These are phyloP conservation scores for Annulohypoxylon nitens DNA, from an alignment of 495 filamentous ascomycete genomes.

Conservation along the genomic window DNA sequence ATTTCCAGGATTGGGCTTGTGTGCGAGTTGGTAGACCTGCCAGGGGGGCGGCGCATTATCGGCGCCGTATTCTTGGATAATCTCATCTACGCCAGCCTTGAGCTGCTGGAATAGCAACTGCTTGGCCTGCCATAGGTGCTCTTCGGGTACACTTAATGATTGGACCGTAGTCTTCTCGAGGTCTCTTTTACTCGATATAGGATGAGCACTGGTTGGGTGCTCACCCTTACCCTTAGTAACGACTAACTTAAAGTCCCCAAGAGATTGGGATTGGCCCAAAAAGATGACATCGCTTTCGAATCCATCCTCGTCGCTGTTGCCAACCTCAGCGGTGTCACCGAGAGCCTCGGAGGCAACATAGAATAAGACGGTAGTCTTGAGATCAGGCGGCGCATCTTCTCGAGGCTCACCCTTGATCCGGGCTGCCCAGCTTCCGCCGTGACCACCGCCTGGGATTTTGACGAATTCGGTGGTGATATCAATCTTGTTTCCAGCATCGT, in stretches of 20 bases:
- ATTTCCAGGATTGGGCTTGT: conserved; percentile 79
- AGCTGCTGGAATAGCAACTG: conserved; percentile 80
- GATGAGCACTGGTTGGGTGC: conserved; percentile 71
- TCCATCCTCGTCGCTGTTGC: conserved; percentile 66
- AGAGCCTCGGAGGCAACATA: conserved; percentile 84
- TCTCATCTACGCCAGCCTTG: conserved; percentile 78
- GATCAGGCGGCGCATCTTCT: conserved; percentile 69
- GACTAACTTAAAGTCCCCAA: conserved; percentile 88
- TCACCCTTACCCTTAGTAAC: conserved; percentile 76
- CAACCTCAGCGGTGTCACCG: conserved; percentile 70
- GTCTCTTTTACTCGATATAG: conserved; percentile 71
- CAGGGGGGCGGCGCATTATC: conserved; percentile 83
- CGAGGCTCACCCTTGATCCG: conserved; percentile 85
- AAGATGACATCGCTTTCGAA: conserved; percentile 81
- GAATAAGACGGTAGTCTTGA: conserved; percentile 83
- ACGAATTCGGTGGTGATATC: conserved; percentile 94
- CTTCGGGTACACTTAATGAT: conserved; percentile 73
- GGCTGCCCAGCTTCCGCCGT: conserved; percentile 93
- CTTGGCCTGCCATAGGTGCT: conserved; percentile 89
- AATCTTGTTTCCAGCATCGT: conserved; percentile 86
- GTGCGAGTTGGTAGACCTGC: conserved; percentile 83
- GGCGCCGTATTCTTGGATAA: conserved; percentile 75
- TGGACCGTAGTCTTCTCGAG: conserved; percentile 82
- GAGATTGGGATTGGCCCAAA: conserved; percentile 74
- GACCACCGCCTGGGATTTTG: conserved; percentile 87